phyloP scores from a whole-genome alignment of 495 filamentous ascomycete genomes.

The Xylaria acuta region DNA sequence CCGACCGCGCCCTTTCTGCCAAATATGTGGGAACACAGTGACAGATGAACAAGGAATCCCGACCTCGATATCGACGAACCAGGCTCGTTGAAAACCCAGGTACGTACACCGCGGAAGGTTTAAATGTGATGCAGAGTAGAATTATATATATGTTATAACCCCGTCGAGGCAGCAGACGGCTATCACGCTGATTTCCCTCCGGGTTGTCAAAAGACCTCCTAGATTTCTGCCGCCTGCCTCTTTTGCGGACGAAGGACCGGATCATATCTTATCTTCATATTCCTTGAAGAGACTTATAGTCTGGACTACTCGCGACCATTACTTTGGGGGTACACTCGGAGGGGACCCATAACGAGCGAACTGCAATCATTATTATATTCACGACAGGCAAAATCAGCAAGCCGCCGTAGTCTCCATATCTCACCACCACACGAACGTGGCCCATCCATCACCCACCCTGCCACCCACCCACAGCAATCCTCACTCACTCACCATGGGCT shows the following conservation, averaged over 20 bases:
- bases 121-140: not conserved
- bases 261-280: not conserved
- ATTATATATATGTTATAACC: not conserved
- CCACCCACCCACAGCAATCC: not conserved
- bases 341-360: too few species aligned
- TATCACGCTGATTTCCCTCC: not conserved
- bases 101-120: not conserved
- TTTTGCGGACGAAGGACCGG: not conserved
- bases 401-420: not conserved
- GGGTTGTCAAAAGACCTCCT: not conserved
- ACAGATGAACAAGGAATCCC: not conserved
- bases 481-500: slow-evolving; percentile 43
- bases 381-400: not conserved
- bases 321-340: too few species aligned
- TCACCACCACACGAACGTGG: too few species aligned
- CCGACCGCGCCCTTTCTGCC: slow-evolving; percentile 14
- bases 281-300: not conserved
- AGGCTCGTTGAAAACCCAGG: not conserved
- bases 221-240: not conserved
- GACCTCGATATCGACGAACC: not conserved
- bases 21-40: slow-evolving; percentile 2
- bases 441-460: too few species aligned
- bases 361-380: not conserved
- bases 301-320: not conserved
- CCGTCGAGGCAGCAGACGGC: not conserved